These are phyloP conservation scores for Magnaporthiopsis incrustans DNA, from an alignment of 2,329 filamentous ascomycete genomes.

Conservation along the genomic window DNA sequence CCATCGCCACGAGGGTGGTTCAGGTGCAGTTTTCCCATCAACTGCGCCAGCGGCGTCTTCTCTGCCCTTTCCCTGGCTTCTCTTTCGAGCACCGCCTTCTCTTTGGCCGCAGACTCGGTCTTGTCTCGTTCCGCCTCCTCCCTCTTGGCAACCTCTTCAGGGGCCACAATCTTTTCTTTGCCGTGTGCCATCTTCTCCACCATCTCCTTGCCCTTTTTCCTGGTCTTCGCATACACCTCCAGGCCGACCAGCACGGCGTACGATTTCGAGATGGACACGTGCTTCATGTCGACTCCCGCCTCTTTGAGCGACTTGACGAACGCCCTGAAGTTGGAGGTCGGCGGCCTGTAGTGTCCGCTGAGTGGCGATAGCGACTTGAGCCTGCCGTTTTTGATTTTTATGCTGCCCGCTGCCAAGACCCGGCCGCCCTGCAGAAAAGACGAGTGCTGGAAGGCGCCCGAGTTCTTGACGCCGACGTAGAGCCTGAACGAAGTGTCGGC, in stretches of 20 bases:
- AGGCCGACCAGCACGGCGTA: constrained; percentile 78
- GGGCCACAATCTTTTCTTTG: constrained; percentile 52
- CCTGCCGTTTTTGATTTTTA: constrained; percentile 76
- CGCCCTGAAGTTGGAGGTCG: constrained; percentile 72
- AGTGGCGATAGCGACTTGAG: constrained; percentile 64
- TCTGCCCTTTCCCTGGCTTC: constrained; percentile 32
- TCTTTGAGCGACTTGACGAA: constrained; percentile 69
- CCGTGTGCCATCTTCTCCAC: constrained; percentile 40
- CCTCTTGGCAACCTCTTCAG: constrained; percentile 46
- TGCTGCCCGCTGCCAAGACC: constrained; percentile 74
- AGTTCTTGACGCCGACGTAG: constrained; percentile 85
- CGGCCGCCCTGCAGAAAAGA: constrained; percentile 79
- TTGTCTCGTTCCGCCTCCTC: constrained; percentile 55
- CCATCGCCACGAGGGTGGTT: background rate
- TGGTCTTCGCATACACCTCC: constrained; percentile 68
- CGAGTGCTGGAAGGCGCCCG: constrained; percentile 82
- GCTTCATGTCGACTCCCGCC: constrained; percentile 69
- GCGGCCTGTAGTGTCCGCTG: constrained; percentile 78
- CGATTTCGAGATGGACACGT: constrained; percentile 69
- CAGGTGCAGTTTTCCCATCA: constrained; percentile 31
- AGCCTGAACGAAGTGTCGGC: constrained; percentile 77
- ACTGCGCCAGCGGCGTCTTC: constrained; percentile 17
- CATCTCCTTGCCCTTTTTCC: constrained; percentile 52
- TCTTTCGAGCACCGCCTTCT: constrained; percentile 34
- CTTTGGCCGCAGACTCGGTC: constrained; percentile 48